A percentile compares a stretch with the other conserved stretches of the same genome.
phyloP scores from a whole-genome alignment of 495 filamentous ascomycete genomes.

The Hypoxylon lienhwacheense region DNA sequence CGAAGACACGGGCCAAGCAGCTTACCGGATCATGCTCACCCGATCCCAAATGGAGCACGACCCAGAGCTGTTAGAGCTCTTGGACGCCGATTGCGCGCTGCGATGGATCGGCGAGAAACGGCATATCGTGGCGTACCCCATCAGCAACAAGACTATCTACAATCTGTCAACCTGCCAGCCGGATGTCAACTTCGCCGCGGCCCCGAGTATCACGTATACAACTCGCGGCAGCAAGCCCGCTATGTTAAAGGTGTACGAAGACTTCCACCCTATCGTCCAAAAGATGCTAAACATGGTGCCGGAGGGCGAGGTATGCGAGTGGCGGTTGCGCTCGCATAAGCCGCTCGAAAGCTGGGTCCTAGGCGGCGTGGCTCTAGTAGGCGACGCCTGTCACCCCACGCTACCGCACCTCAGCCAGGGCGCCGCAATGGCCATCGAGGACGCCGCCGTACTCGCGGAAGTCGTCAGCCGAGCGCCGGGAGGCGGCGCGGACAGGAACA shows the following conservation, averaged over 20 bases:
- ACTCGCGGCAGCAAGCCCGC: conserved; percentile 68
- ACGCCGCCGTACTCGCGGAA: conserved; percentile 71
- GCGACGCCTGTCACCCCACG: conserved; percentile 80
- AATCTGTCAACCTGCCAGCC: conserved; percentile 78
- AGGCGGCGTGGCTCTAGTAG: conserved; percentile 67
- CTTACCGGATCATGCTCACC: conserved; percentile 82
- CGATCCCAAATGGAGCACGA: conserved; percentile 67
- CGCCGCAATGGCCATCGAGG: conserved; percentile 85
- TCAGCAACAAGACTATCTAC: conserved; percentile 74
- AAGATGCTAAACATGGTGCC: conserved; percentile 77
- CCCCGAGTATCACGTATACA: conserved; percentile 75
- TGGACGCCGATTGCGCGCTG: conserved; percentile 67
- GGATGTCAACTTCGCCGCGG: conserved; percentile 70
- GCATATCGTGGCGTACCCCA: conserved; percentile 83
- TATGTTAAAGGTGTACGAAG: conserved; percentile 67
- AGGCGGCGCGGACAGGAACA: conserved; percentile 51
- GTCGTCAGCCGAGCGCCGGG: conserved; percentile 59
- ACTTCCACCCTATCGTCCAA: conserved; percentile 72
- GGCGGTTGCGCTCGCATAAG: conserved; percentile 73
- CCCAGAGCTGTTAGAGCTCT: conserved; percentile 65
- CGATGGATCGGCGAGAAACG: conserved; percentile 78
- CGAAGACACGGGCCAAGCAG: conserved; percentile 74
- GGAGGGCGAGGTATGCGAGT: conserved; percentile 79
- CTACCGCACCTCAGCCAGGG: conserved; percentile 77
- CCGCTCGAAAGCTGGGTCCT: conserved; percentile 71